Evolutionary conservation across 768 basidiomycete genomes (phyloP).

Genomic region (Mycena amicta): DNA sequence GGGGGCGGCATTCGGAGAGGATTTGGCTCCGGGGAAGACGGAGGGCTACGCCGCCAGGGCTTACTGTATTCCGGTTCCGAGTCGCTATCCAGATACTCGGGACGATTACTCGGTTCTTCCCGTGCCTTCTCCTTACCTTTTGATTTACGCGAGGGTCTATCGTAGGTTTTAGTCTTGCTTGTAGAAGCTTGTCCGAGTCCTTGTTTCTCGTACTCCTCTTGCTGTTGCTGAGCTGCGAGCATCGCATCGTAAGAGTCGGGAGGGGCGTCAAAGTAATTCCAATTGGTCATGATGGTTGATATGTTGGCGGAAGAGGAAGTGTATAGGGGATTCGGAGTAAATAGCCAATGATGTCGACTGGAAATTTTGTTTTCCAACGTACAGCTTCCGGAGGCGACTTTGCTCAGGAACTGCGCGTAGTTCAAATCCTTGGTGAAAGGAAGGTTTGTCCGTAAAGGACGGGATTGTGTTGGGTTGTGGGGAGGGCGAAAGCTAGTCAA

Average conservation of each 20-base stretch:
- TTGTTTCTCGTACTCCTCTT: background rate
- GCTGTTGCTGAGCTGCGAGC: background rate
- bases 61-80: background rate
- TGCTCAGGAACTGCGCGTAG: background rate
- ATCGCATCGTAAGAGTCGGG: background rate
- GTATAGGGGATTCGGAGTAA: background rate
- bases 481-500: too few species aligned
- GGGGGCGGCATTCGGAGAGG: background rate
- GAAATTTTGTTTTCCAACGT: background rate
- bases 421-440: too few species aligned
- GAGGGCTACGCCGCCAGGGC: background rate
- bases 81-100: background rate
- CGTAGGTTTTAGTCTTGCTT: background rate
- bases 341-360: slow-evolving; percentile 1
- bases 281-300: background rate
- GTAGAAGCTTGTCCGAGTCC: background rate
- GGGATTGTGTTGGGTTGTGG: too few species aligned
- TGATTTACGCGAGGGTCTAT: background rate
- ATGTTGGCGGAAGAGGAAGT: background rate
- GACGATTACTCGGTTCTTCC: background rate
- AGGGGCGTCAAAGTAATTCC: background rate
- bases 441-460: too few species aligned
- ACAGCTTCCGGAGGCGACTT: background rate
- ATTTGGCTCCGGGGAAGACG: background rate
- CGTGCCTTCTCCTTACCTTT: background rate